Percentiles rank a stretch among this genome's conserved stretches.
phyloP scores from a whole-genome alignment of 2,329 filamentous ascomycete species.

The Botrytis porri region DNA sequence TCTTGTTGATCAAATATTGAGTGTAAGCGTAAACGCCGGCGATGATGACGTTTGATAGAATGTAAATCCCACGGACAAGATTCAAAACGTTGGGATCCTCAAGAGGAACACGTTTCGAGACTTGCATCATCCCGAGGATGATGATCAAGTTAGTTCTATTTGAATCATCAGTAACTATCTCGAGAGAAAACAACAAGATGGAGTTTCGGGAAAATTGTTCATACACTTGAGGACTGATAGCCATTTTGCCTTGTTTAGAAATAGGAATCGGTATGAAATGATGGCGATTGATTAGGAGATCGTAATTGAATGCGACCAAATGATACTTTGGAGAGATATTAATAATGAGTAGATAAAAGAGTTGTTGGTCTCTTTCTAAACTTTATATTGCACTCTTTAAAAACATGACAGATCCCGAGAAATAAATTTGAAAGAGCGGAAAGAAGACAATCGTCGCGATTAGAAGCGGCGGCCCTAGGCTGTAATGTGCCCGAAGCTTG shows the following conservation, averaged over 20 bases:
- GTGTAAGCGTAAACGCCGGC: conserved; percentile 80
- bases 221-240: conserved; percentile 65
- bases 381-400: background rate
- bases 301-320: conserved; percentile 28
- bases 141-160: conserved; percentile 85
- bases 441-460: conserved; percentile 17
- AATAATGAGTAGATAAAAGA: background rate
- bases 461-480: conserved; percentile 17
- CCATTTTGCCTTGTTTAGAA: conserved; percentile 50
- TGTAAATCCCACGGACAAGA: conserved; percentile 61
- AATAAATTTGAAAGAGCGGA: background rate
- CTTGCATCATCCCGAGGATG: conserved; percentile 98
- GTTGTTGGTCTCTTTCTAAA: background rate
- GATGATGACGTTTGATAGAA: conserved; percentile 74
- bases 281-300: conserved; percentile 3
- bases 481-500: background rate
- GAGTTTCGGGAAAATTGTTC: conserved; percentile 44
- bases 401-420: conserved; percentile 6
- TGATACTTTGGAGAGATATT: background rate
- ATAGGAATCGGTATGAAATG: background rate
- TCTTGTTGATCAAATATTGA: conserved; percentile 82
- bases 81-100: conserved; percentile 75
- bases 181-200: conserved; percentile 18
- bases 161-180: conserved; percentile 24
- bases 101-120: conserved; percentile 92